phyloP scores from a whole-genome alignment of 306 rosid genomes.

The Malus orientalis region DNA sequence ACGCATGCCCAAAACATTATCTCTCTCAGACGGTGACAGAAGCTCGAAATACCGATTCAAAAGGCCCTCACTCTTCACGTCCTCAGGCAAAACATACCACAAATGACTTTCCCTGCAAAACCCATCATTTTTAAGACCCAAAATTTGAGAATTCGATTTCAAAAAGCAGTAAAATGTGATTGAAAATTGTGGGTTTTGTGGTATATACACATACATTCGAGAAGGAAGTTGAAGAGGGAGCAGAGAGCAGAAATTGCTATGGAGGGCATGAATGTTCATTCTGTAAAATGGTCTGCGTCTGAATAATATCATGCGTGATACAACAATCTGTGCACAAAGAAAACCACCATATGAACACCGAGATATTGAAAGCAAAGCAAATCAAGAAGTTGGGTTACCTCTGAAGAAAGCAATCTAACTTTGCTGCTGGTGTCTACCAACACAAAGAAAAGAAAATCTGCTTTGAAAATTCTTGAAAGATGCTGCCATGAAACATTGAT shows the following conservation, averaged over 20 bases:
- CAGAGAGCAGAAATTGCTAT: slow-evolving; percentile 44
- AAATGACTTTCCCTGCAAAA: slow-evolving; percentile 69
- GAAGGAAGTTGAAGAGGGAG: slow-evolving; percentile 54
- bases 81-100: slow-evolving; percentile 74
- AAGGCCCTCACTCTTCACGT: slow-evolving; percentile 44
- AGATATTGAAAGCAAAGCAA: background rate
- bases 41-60: slow-evolving; percentile 54
- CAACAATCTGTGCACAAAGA: background rate
- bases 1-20: slow-evolving; percentile 38
- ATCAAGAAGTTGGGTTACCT: background rate
- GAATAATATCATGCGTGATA: slow-evolving; percentile 28
- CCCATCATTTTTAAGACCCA: slow-evolving; percentile 1
- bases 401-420: background rate
- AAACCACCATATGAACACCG: background rate
- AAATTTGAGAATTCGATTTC: background rate
- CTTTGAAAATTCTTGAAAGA: background rate
- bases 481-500: background rate
- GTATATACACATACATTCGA: slow-evolving; percentile 33
- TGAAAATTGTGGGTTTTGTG: background rate
- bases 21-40: slow-evolving; percentile 65
- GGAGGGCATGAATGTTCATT: slow-evolving; percentile 48
- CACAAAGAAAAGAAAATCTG: background rate
- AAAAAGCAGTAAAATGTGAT: background rate
- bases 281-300: slow-evolving; percentile 10
- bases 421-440: background rate